Evolutionary conservation across 1,284 basidiomycete species (phyloP).

Genomic region (Jaminaea rosea): DNA sequence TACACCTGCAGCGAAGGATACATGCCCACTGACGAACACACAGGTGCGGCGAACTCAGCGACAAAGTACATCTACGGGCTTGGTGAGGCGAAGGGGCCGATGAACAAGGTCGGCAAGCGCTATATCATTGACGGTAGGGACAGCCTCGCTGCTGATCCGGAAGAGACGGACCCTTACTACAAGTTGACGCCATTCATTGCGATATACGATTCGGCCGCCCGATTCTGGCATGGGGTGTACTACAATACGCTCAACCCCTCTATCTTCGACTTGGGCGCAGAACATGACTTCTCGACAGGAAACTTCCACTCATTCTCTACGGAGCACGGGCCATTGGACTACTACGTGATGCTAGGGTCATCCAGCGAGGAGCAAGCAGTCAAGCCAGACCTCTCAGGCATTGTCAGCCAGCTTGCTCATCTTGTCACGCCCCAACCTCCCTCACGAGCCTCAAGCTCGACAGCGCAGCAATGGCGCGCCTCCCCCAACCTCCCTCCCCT

Average conservation of each 20-base stretch:
- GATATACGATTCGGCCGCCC: slow-evolving; percentile 8
- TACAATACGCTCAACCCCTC: slow-evolving; percentile 18
- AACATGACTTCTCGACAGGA: slow-evolving; percentile 15
- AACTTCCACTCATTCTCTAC: slow-evolving; percentile 14
- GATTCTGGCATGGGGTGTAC: slow-evolving; percentile 16
- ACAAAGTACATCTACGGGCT: slow-evolving; percentile 20
- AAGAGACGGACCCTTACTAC: slow-evolving; percentile 13
- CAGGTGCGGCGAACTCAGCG: not conserved
- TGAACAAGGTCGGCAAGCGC: slow-evolving; percentile 16
- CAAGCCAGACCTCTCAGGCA: slow-evolving; percentile 3
- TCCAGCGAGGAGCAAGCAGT: not conserved
- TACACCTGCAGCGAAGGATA: slow-evolving; percentile 14
- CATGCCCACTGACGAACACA: slow-evolving; percentile 14
- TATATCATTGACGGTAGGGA: slow-evolving; percentile 19
- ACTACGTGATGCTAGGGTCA: slow-evolving; percentile 7
- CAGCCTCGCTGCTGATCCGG: slow-evolving; percentile 10
- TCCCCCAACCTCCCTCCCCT: slow-evolving; percentile 13
- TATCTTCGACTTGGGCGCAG: slow-evolving; percentile 17
- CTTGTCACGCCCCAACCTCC: slow-evolving; percentile 9
- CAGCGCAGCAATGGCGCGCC: slow-evolving; percentile 10
- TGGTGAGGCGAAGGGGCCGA: slow-evolving; percentile 14
- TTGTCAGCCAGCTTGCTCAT: slow-evolving; percentile 11
- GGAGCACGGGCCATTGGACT: slow-evolving; percentile 16
- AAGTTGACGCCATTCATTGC: slow-evolving; percentile 12
- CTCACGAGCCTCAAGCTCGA: slow-evolving; percentile 1